Conservation (phyloP, 2,329 filamentous ascomycete species). For the Davidsoniella eucalypti region DNA sequence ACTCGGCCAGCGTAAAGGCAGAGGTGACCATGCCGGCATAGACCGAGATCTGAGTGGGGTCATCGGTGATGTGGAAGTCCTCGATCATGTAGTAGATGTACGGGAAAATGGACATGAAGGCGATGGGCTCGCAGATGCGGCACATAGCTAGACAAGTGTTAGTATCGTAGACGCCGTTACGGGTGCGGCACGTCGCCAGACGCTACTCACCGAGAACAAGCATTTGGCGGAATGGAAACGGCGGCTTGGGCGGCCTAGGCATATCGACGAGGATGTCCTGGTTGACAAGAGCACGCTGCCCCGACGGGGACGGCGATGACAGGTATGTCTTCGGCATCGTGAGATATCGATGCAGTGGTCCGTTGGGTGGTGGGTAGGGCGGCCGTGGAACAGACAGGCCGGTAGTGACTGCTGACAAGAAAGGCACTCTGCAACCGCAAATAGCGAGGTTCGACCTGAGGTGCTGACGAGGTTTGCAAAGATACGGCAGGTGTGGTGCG, state of each 20-base stretch:
- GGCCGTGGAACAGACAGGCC: too few species aligned
- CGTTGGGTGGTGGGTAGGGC: too few species aligned
- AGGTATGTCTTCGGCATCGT: too few species aligned
- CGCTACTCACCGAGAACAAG: slow-evolving; percentile 27
- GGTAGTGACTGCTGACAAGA: too few species aligned
- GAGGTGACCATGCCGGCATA: slow-evolving; percentile 95
- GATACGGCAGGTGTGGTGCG: too few species aligned
- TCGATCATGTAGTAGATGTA: slow-evolving; percentile 98
- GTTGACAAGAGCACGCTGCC: too few species aligned
- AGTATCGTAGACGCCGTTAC: neutral
- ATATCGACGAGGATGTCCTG: too few species aligned
- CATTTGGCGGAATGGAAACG: slow-evolving; percentile 26
- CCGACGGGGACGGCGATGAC: too few species aligned
- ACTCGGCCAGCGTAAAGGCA: slow-evolving; percentile 89
- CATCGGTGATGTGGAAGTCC: slow-evolving; percentile 70
- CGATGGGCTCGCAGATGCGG: slow-evolving; percentile 94
- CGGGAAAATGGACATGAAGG: slow-evolving; percentile 98
- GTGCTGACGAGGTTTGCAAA: too few species aligned
- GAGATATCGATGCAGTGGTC: too few species aligned
- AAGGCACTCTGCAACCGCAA: too few species aligned
- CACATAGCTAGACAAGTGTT: slow-evolving; percentile 49
- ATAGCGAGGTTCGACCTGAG: too few species aligned
- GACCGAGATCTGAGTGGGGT: slow-evolving; percentile 66
- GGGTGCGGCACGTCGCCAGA: neutral
- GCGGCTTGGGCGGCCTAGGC: slow-evolving; percentile 14